Evolutionary conservation across 192 early-diverging fungal genomes (phyloP).

Genomic region (Fimicolochytrium jonesii): DNA sequence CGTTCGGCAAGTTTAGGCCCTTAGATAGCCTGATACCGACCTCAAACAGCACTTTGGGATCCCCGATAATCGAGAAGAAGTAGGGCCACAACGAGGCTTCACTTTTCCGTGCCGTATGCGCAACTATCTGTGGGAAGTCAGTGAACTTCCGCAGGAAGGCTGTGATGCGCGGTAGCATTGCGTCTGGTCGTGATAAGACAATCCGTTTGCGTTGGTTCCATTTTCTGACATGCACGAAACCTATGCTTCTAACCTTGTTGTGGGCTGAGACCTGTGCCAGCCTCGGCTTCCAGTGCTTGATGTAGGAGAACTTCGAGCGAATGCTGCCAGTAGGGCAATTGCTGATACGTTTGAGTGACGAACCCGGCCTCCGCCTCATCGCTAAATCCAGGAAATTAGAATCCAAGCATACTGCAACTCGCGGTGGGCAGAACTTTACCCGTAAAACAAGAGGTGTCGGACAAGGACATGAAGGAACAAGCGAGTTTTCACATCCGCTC

Average conservation of each 20-base stretch:
- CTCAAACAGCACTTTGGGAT: constrained; percentile 79
- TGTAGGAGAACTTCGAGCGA: constrained; percentile 90
- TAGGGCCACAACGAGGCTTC: constrained; percentile 88
- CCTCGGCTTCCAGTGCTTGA: constrained; percentile 80
- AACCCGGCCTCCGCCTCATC: constrained; percentile 52
- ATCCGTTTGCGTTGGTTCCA: not conserved
- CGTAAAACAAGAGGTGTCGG: constrained; percentile 51
- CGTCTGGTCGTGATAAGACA: constrained; percentile 19
- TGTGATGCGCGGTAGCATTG: constrained; percentile 66
- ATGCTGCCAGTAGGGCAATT: constrained; percentile 85
- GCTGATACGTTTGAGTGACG: constrained; percentile 64
- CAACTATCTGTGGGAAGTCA: constrained; percentile 80
- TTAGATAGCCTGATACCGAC: constrained; percentile 36
- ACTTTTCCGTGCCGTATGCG: constrained; percentile 94
- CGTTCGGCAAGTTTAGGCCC: not conserved
- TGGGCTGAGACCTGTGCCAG: constrained; percentile 37
- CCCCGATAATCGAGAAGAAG: constrained; percentile 81
- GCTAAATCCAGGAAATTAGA: not conserved
- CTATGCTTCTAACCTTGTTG: not conserved
- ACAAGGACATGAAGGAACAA: constrained; percentile 71
- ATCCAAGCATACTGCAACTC: not conserved
- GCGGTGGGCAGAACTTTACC: constrained; percentile 20
- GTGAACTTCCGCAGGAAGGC: constrained; percentile 77
- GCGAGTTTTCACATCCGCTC: constrained; percentile 67
- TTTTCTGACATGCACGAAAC: not conserved